Evolutionary conservation across 805 yeast species (phyloP).

Genomic region (Jamesozyma piceae): DNA sequence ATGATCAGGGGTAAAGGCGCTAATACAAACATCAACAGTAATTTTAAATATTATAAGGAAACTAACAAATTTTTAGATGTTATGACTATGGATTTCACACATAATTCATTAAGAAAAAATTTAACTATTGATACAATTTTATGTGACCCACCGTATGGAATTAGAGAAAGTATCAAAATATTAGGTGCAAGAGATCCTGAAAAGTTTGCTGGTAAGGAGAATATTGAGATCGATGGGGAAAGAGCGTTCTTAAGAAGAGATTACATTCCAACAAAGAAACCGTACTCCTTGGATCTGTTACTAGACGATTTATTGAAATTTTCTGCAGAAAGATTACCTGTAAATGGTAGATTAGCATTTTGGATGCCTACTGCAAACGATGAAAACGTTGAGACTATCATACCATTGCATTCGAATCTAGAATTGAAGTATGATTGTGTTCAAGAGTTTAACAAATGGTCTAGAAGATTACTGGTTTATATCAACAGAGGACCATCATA

Average conservation of each 20-base stretch:
- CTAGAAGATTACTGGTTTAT: conserved; percentile 75
- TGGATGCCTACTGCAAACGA: conserved; percentile 99
- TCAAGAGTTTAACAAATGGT: conserved; percentile 90
- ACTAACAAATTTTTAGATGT: conserved; percentile 56
- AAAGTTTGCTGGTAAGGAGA: conserved; percentile 63
- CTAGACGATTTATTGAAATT: conserved; percentile 70
- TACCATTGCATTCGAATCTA: conserved; percentile 71
- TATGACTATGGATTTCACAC: conserved; percentile 89
- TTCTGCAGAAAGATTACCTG: conserved; percentile 60
- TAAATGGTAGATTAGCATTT: conserved; percentile 75
- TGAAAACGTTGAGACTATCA: conserved; percentile 54
- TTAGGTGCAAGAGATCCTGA: conserved; percentile 73
- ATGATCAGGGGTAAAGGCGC: conserved; percentile 58
- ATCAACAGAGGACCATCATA: conserved; percentile 51
- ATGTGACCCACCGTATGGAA: conserved; percentile 98
- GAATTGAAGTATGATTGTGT: conserved; percentile 66
- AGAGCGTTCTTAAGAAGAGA: conserved; percentile 69
- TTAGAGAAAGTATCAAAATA: conserved; percentile 88
- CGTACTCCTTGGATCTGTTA: conserved; percentile 68
- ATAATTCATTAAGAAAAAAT: conserved; percentile 62
- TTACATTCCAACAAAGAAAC: conserved; percentile 87
- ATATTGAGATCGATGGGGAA: conserved; percentile 66
- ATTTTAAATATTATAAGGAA: conserved; percentile 69
- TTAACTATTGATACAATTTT: conserved; percentile 69
- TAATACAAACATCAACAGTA: conserved; percentile 38